Evolutionary conservation across 2,329 filamentous ascomycete genomes (phyloP).

Genomic region (Ceratocystis variospora): DNA sequence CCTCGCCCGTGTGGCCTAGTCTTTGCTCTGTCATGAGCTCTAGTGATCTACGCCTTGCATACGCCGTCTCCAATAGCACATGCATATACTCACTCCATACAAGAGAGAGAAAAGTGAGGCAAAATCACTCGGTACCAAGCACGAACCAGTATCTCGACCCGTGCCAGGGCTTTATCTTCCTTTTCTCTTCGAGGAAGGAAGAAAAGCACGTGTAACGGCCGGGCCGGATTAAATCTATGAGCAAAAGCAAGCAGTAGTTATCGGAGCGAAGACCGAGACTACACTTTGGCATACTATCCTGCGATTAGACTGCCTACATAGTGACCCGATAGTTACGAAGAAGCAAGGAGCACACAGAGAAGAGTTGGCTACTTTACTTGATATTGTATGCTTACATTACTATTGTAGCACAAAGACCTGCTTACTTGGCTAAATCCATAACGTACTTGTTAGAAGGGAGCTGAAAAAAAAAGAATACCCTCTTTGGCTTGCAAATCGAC

Average conservation of each 20-base stretch:
- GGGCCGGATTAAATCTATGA: neutral
- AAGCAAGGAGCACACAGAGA: no score
- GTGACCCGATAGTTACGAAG: no score
- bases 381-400: no score
- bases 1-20: neutral
- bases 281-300: no score
- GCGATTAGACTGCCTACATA: no score
- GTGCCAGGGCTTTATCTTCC: neutral
- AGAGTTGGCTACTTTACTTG: no score
- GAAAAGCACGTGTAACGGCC: neutral
- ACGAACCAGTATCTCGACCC: neutral
- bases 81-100: neutral
- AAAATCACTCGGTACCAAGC: neutral
- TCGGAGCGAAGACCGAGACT: no score
- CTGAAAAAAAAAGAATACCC: no score
- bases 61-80: neutral
- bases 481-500: no score
- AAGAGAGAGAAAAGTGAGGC: neutral
- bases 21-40: neutral
- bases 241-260: neutral
- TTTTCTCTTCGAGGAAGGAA: neutral
- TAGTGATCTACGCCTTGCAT: conserved; percentile 2
- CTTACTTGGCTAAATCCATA: no score
- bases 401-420: no score
- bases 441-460: no score